Base-by-base conservation (phyloP, 441 rosid genomes). In the Populus trichocarpa region DNA sequence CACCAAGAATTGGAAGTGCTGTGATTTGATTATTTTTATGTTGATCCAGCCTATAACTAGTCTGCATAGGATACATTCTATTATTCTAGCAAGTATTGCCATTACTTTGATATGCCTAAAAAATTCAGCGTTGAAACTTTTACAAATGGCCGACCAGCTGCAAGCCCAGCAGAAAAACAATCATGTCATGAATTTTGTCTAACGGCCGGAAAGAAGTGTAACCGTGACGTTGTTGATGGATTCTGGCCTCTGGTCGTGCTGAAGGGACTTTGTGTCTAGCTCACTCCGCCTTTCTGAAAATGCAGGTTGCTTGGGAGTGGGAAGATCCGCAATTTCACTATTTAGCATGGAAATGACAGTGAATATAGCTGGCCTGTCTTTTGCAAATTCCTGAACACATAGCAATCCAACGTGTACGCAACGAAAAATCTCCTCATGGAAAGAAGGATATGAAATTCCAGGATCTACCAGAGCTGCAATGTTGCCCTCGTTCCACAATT, bases 311-410 rank as follows among this genome's bases (percentile, higher is more conserved):
- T 65, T 65, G 12, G 68, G 68, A n/a, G 68, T 3, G 16, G 68
- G 68, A 65, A 65, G 68, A 65, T 65, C 68, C 32, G 0, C 13
- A 22, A 65, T 53, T 53, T 53, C 61, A 53, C 61, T 53, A 5
- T 53, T 53, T 5, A 53, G 61, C 61, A 53, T 53, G 61, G 22
- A 53, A 6, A 53, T 53, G 22, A 53, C 18, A 10, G 68, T 65
- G 16, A 76, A 70, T 14, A 77, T 22, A 3, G 30, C 76, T 2
- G 93, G 97, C 81, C 95, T 83, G 36, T 90, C 94, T 22, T 83
- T 81, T 2, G 83, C 84, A 25, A 79, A 81, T 67, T 88, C 87
- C 79, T 90, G 94, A 50, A 87, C 88, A n/a, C n/a, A n/a, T n/a
- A n/a, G n/a, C n/a, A n/a, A n/a, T n/a, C n/a, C n/a, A n/a, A n/a